Base-by-base conservation (phyloP, 106 monocot species). In the Iris macrosiphon region DNA sequence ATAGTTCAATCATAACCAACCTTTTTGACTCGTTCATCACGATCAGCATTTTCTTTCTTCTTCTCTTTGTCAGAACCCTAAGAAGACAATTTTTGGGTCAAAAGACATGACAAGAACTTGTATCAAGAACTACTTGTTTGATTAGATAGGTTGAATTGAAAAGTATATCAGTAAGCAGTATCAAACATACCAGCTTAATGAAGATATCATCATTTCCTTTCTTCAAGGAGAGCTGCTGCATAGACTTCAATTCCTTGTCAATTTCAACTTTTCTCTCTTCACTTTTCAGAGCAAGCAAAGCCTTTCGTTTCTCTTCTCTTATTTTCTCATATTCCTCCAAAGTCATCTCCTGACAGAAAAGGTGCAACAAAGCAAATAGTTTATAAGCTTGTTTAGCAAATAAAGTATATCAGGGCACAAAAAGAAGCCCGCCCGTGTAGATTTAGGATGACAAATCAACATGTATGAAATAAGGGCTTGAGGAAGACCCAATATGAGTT, bases 21-120 rank as follows among this genome's bases (percentile, higher is more conserved):
- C 81, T 90, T 90, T 44, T 81, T 90, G 33, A 35, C 57, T 26
- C 65, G 57, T 25, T 86, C 89, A 32, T 80, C 84, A 27, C 64
- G 39, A 21, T 89, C 84, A 22, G 63, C 28, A 24, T 55, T 61
- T 42, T 77, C 47, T 72, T 78, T 72, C 71, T 85, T 60, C 46
- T 73, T 62, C 66, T 84, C 84, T 51, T 77, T 89, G 47, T 81
- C 81, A 59, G 84, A 68, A 47, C 84, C 84, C 89, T 90, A 40
- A 53, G 20, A 44, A 54, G 20, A 46, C 31, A 55, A 15, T 44
- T 4, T 14, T 15, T 44, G 8, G 4, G 17, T 44, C 4, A 44
- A 15, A 14, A 16, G 44, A 10, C 17, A 17, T 44, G 44, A 14
- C 15, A 15, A 3, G 4, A 15, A 12, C 8, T 10, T 17, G n/a